Evolutionary conservation across 2,329 filamentous ascomycete species (phyloP).

Genomic region (Fusarium penzigii): DNA sequence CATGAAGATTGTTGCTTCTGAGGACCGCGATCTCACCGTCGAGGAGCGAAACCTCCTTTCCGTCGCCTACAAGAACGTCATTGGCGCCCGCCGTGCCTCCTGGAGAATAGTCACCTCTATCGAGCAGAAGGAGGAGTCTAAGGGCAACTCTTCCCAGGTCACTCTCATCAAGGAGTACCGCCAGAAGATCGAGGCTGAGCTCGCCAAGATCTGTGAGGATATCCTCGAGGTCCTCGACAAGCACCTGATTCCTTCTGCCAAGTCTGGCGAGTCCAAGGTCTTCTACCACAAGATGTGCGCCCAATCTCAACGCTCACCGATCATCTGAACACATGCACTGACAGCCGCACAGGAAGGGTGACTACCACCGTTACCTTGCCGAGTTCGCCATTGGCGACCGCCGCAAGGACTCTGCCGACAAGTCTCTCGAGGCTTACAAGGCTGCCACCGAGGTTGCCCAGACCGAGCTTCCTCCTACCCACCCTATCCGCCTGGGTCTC

Average conservation of each 20-base stretch:
- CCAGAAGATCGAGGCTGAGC: conserved; percentile 95
- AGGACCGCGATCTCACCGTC: conserved; percentile 78
- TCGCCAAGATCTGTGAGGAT: conserved; percentile 98
- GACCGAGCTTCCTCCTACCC: conserved; percentile 94
- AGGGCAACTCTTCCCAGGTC: conserved; percentile 95
- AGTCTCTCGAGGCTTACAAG: conserved; percentile 96
- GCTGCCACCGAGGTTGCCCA: conserved; percentile 98
- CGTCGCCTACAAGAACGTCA: conserved; percentile 99
- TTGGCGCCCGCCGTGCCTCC: conserved; percentile 95
- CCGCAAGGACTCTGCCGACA: conserved; percentile 84
- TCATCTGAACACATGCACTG: conserved; percentile 45
- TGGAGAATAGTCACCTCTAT: conserved; percentile 99
- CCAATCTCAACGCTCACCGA: conserved; percentile 93
- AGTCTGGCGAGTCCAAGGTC: conserved; percentile 97
- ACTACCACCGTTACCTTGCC: conserved; percentile 94
- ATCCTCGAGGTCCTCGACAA: conserved; percentile 93
- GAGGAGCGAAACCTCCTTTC: conserved; percentile 99
- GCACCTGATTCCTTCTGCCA: conserved; percentile 90
- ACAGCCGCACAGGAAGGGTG: conserved; percentile 73
- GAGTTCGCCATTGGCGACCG: conserved; percentile 93
- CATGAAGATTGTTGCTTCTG: conserved; percentile 99
- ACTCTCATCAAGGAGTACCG: conserved; percentile 94
- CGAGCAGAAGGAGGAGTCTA: conserved; percentile 99
- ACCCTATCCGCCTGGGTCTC: conserved; percentile 96
- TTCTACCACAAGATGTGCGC: conserved; percentile 99